Base-by-base conservation (phyloP, 2,329 filamentous ascomycete species). In the Teratosphaeria viscida region DNA sequence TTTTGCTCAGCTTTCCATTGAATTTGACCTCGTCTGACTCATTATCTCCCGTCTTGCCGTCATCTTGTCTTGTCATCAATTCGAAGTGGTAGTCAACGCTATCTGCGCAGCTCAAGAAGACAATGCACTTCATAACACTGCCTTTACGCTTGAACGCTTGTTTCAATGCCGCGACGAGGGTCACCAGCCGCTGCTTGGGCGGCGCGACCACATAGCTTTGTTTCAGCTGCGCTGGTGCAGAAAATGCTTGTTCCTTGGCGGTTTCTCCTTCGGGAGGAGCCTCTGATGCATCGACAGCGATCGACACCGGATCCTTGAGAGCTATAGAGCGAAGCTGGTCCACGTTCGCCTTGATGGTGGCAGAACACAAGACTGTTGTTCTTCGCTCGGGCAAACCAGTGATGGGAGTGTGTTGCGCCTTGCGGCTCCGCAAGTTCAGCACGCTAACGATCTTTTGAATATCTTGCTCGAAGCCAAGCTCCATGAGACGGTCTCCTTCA, bases 401-500 rank as follows among this genome's bases (percentile, higher is more conserved):
- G 3, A 83, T 83, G 43, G 87, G 79, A 2, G 77, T 74, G 3
- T 85, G 84, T 43, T 82, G 81, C 34, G 83, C 84, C 59, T 81
- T 82, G 59, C 82, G 81, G 43, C 81, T 78, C 59, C 87, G 81
- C 53, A 85, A 77, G 63, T 91, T 86, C 59, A 97, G 83, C 63
- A 88, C 88, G 59, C 84, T 81, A 16, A 99, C 88, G 64, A 96
- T 92, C 62, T 87, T 88, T 70, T 89, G 88, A 61, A 99, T 84
- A 69, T 97, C 92, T 58, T 96, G 86, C 74, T 97, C 94, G 66
- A 99, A 99, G 0, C 94, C 94, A 69, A 97, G 82, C 71, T 99
- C 94, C 92, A 99, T 96, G 71, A 99, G 78, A n/a, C 94, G 84
- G 79, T 99, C 94, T 34, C 94, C 94, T 75, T 99, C 94, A 68